Evolutionary conservation across 495 filamentous ascomycete species (phyloP).

Genomic region (Evernia prunastri): DNA sequence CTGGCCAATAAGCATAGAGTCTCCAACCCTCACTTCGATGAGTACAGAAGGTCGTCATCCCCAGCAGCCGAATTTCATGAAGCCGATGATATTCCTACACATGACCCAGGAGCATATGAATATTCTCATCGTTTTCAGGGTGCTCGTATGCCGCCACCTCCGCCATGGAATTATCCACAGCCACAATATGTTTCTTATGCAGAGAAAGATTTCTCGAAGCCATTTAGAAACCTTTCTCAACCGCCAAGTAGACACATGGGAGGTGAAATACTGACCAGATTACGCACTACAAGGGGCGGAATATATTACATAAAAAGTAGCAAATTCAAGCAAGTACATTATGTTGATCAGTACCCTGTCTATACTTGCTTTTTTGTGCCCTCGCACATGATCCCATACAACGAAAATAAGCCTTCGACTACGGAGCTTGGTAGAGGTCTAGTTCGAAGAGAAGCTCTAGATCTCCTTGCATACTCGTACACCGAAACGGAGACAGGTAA

Average conservation of each 20-base stretch:
- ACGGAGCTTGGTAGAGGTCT: background rate
- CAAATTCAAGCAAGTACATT: background rate
- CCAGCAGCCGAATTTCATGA: too few relatives aligned
- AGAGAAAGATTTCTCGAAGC: background rate
- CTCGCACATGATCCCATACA: background rate
- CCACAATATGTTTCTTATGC: background rate
- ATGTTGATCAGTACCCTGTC: background rate
- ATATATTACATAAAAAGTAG: background rate
- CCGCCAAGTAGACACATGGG: background rate
- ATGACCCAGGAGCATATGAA: background rate
- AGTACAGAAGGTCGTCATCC: background rate
- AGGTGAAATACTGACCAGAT: background rate
- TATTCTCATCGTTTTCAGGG: background rate
- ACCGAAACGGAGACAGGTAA: background rate
- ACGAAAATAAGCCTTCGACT: background rate
- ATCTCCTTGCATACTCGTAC: background rate
- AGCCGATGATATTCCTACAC: too few relatives aligned
- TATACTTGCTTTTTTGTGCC: background rate
- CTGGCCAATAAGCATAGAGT: background rate
- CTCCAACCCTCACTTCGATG: background rate
- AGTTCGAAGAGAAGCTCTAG: slow-evolving; percentile 1
- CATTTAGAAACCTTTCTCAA: background rate
- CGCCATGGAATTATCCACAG: background rate
- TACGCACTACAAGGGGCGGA: background rate
- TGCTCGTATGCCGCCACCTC: background rate